Conservation (phyloP, 495 filamentous ascomycete species). For the Cetradonia linearis region DNA sequence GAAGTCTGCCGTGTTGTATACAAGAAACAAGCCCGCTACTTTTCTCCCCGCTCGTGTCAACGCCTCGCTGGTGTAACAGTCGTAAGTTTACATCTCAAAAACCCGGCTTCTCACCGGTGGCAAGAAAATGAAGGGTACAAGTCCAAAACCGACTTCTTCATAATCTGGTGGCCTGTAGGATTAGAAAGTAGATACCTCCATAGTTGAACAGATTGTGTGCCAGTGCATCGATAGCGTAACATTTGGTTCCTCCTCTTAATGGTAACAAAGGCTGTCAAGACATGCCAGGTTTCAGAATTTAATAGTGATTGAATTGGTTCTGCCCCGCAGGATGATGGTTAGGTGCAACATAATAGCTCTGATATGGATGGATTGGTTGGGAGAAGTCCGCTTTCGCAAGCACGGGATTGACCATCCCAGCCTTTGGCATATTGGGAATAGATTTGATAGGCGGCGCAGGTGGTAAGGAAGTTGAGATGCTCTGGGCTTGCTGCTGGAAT, state of each 20-base stretch:
- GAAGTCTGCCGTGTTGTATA: background rate
- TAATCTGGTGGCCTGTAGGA: background rate
- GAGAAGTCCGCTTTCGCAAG: constrained; percentile 59
- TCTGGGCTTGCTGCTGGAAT: constrained; percentile 24
- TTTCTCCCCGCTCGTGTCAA: constrained; percentile 4
- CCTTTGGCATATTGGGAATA: constrained; percentile 32
- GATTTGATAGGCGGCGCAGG: constrained; percentile 24
- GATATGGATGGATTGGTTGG: constrained; percentile 65
- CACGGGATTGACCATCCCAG: constrained; percentile 54
- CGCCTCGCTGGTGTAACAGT: constrained; percentile 12
- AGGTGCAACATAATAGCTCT: constrained; percentile 49
- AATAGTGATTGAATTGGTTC: constrained; percentile 16
- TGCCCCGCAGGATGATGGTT: constrained; percentile 22
- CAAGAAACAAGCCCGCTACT: background rate
- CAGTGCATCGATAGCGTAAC: background rate
- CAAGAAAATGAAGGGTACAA: background rate
- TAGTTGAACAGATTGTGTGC: no score
- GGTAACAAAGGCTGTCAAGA: background rate
- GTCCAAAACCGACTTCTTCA: background rate
- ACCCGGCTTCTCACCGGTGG: background rate
- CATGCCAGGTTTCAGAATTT: background rate
- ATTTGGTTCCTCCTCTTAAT: background rate
- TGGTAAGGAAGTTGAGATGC: constrained; percentile 24
- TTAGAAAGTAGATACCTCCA: background rate
- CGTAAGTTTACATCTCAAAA: constrained; percentile 6